Evolutionary conservation across 257 asterid genomes (phyloP), one percentile per base, ranked within the genome.

Genomic region (Gentiana dahurica): DNA sequence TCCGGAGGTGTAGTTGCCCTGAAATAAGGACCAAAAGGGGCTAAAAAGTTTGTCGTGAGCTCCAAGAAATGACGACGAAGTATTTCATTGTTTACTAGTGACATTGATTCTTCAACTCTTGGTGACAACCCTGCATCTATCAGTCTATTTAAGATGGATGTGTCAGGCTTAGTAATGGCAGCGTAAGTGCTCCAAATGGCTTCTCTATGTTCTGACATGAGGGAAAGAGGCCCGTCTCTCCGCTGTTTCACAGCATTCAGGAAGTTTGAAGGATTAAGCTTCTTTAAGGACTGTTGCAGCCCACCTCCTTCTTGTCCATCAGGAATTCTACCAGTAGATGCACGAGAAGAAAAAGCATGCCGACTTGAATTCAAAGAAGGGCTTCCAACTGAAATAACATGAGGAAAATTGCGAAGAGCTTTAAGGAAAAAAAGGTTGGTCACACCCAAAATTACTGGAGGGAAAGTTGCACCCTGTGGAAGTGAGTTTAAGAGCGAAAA

Each of bases 81-180:
- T 66, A 92, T 92, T 74, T 92, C 99, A 55, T 92, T 92, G 77
- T 88, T 92, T 67, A 92, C 99, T 64, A 92, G 95, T 10, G 99
- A 92, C 99, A 88, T 92, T 2, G 99, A 89, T 84, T 92, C 99
- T 75, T 92, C 99, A 65, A 88, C 95, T 73, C 97, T 80, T 43
- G 99, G 99, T 45, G 95, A 92, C 83, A 85, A 39, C 64, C 99
- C 99, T 50, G 97, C 99, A 86, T 92, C 97, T 71, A 92, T 81
- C 48, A 92, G 83, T 83, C 99, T 78, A 68, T 92, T 92, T 76
- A 92, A 74, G 70, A 92, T 84, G 49, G 97, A 81, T 36, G 99
- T 92, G 55, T 92, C 99, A 4, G 95, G 97, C 69, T 88, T 92
- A 50, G 94, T 92, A 54, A 92, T 77, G 12, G 89, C 73, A 72